A percentile compares a stretch with the other conserved stretches of the same genome.
Conservation (phyloP, 2,329 filamentous ascomycete species). For the Aspergillus ibericus region DNA sequence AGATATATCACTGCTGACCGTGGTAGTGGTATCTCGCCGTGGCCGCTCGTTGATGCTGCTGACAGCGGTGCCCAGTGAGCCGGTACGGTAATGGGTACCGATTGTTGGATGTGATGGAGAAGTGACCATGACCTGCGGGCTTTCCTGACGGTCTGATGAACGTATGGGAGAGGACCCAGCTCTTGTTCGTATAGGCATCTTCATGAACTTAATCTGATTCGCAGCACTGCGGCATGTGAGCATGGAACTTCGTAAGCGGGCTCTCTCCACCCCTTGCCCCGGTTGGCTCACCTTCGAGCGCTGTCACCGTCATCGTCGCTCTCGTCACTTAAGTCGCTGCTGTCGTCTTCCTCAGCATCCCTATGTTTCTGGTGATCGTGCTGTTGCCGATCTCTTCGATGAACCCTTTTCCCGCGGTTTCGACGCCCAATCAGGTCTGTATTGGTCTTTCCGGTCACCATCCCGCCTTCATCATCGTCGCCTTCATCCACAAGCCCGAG, state of each 20-base stretch:
- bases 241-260: background rate
- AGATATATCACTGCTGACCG: conserved; percentile 66
- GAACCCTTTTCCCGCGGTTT: conserved; percentile 31
- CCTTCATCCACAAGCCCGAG: conserved; percentile 45
- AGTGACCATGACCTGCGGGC: conserved; percentile 53
- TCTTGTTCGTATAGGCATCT: conserved; percentile 85
- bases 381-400: conserved; percentile 43
- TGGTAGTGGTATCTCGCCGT: conserved; percentile 62
- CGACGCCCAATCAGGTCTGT: conserved; percentile 58
- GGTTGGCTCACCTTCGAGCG: conserved; percentile 32
- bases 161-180: conserved; percentile 87
- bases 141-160: conserved; percentile 46
- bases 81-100: conserved; percentile 51
- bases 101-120: conserved; percentile 55
- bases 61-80: conserved; percentile 58
- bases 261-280: background rate
- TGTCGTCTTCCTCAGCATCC: conserved; percentile 63
- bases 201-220: conserved; percentile 92
- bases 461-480: conserved; percentile 62
- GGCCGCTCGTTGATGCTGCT: conserved; percentile 53
- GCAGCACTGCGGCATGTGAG: conserved; percentile 57
- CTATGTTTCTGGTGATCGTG: conserved; percentile 54
- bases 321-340: conserved; percentile 65
- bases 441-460: conserved; percentile 60
- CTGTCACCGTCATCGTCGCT: conserved; percentile 62